Evolutionary conservation across 1,284 basidiomycete genomes (phyloP), one percentile per base, ranked within the genome.

Genomic region (Trametes versicolor): DNA sequence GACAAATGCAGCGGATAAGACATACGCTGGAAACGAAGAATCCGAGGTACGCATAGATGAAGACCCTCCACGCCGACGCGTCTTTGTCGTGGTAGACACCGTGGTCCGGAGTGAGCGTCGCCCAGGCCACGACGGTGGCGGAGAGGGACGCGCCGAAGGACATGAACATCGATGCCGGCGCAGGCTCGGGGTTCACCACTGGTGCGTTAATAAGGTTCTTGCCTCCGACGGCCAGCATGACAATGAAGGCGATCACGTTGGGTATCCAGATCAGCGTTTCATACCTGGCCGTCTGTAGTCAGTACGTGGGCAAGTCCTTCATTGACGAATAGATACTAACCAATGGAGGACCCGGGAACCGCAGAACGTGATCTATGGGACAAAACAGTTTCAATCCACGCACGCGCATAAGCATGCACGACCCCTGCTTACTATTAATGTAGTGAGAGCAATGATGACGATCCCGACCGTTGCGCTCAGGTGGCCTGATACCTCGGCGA

Each of bases 381-480:
- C 21, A 3, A 13, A 39, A 25, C 12, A 51, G 10, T 13, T 61
- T 15, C 23, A 54, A 15, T n/a, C 17, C 5, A 5, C 2, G 12
- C n/a, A 51, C 21, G 25, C 23, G 39, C 8, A 32, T 32, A 13
- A 29, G 23, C 10, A 19, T 27, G 32, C 19, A 43, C 21, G 70
- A 82, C 45, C 58, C 71, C 25, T 49, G 48, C 48, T 49, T 49
- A 93, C 85, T 36, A 83, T 79, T 27, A 95, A 80, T 0, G 90
- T 87, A 36, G 94, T 83, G 29, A 92, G 65, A 2, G 86, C 82
- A 32, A 95, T 91, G 62, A 96, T 89, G 19, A 93, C 89, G 65
- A 96, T 95, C 0, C 94, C 94, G 7, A 92, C 61, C 0, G 85
- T 83, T 51, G 82, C 83, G 62, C 82, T 71, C 19, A 87, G 71